phyloP scores from a whole-genome alignment of 768 basidiomycete genomes.

The Lyophyllum atratum region DNA sequence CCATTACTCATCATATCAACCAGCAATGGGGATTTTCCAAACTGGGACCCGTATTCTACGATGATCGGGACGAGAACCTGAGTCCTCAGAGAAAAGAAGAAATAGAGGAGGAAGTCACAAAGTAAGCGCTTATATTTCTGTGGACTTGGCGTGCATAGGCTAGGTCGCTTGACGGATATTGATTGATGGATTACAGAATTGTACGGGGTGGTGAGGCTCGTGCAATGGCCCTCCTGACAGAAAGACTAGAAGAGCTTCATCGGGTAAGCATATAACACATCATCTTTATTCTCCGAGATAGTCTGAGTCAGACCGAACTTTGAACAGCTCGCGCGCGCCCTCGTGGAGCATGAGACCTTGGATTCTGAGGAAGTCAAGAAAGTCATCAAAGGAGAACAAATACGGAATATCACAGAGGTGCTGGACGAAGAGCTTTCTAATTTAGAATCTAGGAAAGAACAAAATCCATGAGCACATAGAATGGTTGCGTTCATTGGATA shows the following conservation, averaged over 20 bases:
- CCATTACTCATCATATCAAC: neutral
- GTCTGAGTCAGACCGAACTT: slow-evolving; percentile 1
- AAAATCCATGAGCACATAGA: neutral
- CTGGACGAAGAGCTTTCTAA: slow-evolving; percentile 56
- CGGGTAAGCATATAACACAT: slow-evolving; percentile 46
- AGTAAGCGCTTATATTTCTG: slow-evolving; percentile 51
- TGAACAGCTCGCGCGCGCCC: slow-evolving; percentile 78
- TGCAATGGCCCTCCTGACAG: slow-evolving; percentile 62
- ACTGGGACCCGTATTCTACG: slow-evolving; percentile 84
- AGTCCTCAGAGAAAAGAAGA: slow-evolving; percentile 77
- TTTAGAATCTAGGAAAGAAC: slow-evolving; percentile 25
- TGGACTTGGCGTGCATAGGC: neutral
- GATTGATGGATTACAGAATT: slow-evolving; percentile 36
- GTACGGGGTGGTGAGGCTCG: slow-evolving; percentile 73
- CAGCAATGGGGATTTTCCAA: slow-evolving; percentile 83
- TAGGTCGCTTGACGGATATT: slow-evolving; percentile 4
- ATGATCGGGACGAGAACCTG: slow-evolving; percentile 66
- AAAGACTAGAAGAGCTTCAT: slow-evolving; percentile 75
- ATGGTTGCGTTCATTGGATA: neutral
- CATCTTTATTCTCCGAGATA: neutral
- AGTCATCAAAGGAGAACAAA: slow-evolving; percentile 82
- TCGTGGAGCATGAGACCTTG: slow-evolving; percentile 95
- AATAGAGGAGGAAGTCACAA: slow-evolving; percentile 87
- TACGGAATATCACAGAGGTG: slow-evolving; percentile 69
- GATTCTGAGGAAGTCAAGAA: slow-evolving; percentile 82